phyloP scores from a whole-genome alignment of 352 stramenopile genomes.

The Phytopythium mirpurense region DNA sequence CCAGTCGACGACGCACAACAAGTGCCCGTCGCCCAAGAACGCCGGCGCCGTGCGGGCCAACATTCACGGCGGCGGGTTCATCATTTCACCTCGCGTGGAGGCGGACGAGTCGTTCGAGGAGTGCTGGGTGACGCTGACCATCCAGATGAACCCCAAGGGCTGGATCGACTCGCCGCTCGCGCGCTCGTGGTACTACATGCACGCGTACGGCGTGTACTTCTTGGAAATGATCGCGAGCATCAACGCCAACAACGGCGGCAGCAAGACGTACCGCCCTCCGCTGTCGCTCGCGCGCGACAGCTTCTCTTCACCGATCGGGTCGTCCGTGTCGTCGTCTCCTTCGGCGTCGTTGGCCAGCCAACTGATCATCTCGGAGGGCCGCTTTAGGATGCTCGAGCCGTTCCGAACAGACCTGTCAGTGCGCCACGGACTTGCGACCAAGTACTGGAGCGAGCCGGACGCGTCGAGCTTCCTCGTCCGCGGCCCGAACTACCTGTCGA shows the following conservation, averaged over 20 bases:
- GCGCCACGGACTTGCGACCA: slow-evolving; percentile 46
- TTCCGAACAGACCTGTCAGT: slow-evolving; percentile 64
- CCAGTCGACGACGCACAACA: slow-evolving; percentile 69
- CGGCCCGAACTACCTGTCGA: slow-evolving; percentile 58
- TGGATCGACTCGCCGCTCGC: slow-evolving; percentile 59
- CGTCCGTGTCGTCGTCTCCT: not conserved
- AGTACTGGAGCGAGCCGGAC: slow-evolving; percentile 81
- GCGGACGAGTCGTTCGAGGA: slow-evolving; percentile 59
- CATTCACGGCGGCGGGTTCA: slow-evolving; percentile 76
- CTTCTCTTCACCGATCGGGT: slow-evolving; percentile 1
- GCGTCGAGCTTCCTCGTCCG: slow-evolving; percentile 60
- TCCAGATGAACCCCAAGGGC: slow-evolving; percentile 80
- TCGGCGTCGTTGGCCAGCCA: slow-evolving; percentile 25
- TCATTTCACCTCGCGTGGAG: slow-evolving; percentile 44
- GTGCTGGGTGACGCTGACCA: slow-evolving; percentile 74
- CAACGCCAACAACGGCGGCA: slow-evolving; percentile 13
- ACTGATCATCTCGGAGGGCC: slow-evolving; percentile 58
- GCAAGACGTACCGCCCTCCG: not conserved
- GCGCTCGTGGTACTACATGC: slow-evolving; percentile 68
- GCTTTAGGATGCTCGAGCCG: slow-evolving; percentile 47
- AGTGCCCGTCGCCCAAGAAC: slow-evolving; percentile 28
- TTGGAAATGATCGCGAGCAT: slow-evolving; percentile 77
- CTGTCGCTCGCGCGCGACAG: not conserved
- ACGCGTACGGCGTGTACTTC: slow-evolving; percentile 68
- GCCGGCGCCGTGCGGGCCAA: slow-evolving; percentile 40